Evolutionary conservation across 441 rosid species (phyloP), one percentile per base, ranked within the genome.

Genomic region (Kokia cookei): DNA sequence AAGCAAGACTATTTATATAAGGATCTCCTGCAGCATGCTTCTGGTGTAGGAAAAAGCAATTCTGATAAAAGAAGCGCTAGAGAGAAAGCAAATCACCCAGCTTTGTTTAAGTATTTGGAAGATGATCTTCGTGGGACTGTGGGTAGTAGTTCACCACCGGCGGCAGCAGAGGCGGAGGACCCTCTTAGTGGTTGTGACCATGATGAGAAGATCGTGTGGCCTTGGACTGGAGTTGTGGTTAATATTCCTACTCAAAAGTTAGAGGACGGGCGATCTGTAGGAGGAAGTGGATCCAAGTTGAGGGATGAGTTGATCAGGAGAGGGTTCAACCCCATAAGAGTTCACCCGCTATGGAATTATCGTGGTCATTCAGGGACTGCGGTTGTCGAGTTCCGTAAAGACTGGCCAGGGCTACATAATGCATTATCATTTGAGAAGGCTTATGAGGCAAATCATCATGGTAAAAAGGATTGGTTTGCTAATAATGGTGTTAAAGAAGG

Each of bases 21-120:
- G 29, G 98, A 93, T 72, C 88, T 96, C 66, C 92, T 96, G 77
- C 97, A 93, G 71, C 99, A 96, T 84, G 99, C 98, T 70, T 87
- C 97, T 55, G 97, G 97, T 47, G 93, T 95, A 70, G 97, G 97
- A 63, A 86, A 81, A 60, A 93, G 99, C 76, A 40, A 59, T 43
- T 95, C 97, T 1, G 82, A 83, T 32, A 93, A 95, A 79, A 81
- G 98, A 77, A 88, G 86, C 65, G 69, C 75, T 2, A 90, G 87
- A 63, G 93, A 89, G 81, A 93, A 86, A 77, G 98, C 92, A 19
- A 82, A 79, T 78, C 99, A 95, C 86, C 83, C 89, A 63, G 98
- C 99, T 60, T 77, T 93, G 75, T 84, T 81, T 29, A 93, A 82
- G 71, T 95, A 89, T 84, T 82, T 93, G 79, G 85, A 77, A 65